Conservation (phyloP, 2,329 filamentous ascomycete species). For the Beauveria australis region DNA sequence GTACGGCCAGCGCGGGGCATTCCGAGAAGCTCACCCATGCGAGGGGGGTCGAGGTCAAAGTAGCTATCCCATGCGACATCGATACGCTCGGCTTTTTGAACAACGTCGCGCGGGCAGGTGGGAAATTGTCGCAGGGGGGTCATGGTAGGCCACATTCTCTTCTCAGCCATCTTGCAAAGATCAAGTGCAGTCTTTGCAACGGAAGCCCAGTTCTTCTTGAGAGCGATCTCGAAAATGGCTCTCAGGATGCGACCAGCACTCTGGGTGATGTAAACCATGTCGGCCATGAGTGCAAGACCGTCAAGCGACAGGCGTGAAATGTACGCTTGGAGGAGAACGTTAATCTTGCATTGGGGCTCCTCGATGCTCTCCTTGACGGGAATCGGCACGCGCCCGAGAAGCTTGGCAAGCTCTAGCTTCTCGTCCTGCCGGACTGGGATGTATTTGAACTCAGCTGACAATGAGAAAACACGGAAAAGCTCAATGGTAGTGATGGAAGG, state of each 20-base stretch:
- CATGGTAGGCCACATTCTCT: slow-evolving; percentile 99
- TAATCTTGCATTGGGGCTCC: slow-evolving; percentile 95
- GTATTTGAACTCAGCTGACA: slow-evolving; percentile 98
- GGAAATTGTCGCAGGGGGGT: slow-evolving; percentile 88
- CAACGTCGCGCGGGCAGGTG: slow-evolving; percentile 70
- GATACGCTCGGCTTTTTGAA: slow-evolving; percentile 89
- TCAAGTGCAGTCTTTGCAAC: slow-evolving; percentile 89
- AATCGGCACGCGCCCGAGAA: slow-evolving; percentile 82
- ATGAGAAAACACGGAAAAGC: slow-evolving; percentile 89
- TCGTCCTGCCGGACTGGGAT: slow-evolving; percentile 97
- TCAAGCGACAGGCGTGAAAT: slow-evolving; percentile 93
- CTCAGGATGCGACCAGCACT: slow-evolving; percentile 93
- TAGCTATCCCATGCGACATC: slow-evolving; percentile 91
- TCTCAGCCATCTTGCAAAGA: slow-evolving; percentile 98
- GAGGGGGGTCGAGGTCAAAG: slow-evolving; percentile 90
- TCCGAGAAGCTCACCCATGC: slow-evolving; percentile 90
- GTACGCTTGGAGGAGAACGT: slow-evolving; percentile 91
- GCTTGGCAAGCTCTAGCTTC: slow-evolving; percentile 89
- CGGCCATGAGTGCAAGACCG: slow-evolving; percentile 91
- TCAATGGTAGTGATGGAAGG: slow-evolving; percentile 90
- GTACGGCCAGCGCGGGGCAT: slow-evolving; percentile 80
- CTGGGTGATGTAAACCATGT: slow-evolving; percentile 97
- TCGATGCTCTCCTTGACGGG: slow-evolving; percentile 97
- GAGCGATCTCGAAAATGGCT: slow-evolving; percentile 92
- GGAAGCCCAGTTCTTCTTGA: slow-evolving; percentile 92